These are phyloP conservation scores for Porphyrellus cyaneotinctus DNA, from an alignment of 768 basidiomycete species.

Conservation along the genomic window DNA sequence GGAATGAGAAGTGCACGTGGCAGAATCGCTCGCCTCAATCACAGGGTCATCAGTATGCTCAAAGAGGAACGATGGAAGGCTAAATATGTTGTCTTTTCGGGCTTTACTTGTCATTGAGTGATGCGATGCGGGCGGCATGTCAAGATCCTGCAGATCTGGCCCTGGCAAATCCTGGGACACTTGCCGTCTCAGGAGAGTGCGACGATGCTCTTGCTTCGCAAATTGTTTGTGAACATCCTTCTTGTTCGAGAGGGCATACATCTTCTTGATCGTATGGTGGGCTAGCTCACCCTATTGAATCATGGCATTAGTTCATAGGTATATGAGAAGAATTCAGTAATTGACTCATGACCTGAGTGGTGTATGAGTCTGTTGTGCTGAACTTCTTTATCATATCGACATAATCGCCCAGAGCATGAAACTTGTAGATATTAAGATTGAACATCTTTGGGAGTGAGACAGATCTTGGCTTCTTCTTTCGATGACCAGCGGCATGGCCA, in stretches of 20 bases:
- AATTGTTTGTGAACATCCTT: neutral
- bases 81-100: neutral
- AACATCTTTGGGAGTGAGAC: neutral
- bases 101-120: neutral
- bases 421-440: neutral
- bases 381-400: neutral
- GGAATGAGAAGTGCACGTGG: neutral
- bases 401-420: neutral
- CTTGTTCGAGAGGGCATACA: neutral
- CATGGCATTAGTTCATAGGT: neutral
- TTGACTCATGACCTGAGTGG: neutral
- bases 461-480: neutral
- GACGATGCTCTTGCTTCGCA: neutral
- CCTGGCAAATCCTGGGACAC: neutral
- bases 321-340: neutral
- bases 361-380: neutral
- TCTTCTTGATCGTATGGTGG: neutral
- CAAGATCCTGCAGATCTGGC: neutral
- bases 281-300: neutral
- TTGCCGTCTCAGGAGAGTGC: conserved; percentile 1
- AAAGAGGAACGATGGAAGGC: neutral
- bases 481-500: neutral
- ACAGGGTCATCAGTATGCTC: neutral
- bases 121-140: neutral
- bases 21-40: neutral